phyloP scores from a whole-genome alignment of 345 rosid species.

The Euphorbia tirucalli region DNA sequence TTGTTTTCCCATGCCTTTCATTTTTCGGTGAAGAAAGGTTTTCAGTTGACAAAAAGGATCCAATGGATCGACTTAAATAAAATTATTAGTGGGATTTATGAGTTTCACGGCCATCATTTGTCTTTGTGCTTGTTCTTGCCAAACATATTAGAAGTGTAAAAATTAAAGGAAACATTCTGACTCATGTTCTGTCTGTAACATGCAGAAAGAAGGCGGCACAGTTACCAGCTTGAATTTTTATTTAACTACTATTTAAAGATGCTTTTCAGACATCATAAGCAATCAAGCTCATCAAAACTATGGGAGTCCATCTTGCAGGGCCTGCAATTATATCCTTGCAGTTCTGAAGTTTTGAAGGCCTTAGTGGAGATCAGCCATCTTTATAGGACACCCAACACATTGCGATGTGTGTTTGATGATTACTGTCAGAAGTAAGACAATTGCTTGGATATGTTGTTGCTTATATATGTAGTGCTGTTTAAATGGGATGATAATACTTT shows the following conservation, averaged over 20 bases:
- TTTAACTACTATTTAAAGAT: conserved; percentile 55
- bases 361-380: conserved; percentile 65
- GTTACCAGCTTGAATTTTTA: conserved; percentile 66
- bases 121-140: neutral
- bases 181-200: conserved; percentile 8
- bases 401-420: conserved; percentile 70
- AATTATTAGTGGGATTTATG: too few relatives aligned
- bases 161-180: neutral
- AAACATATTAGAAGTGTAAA: neutral
- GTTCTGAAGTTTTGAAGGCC: conserved; percentile 54
- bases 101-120: neutral
- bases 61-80: too few relatives aligned
- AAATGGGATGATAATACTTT: neutral
- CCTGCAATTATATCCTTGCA: conserved; percentile 74
- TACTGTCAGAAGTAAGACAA: conserved; percentile 55
- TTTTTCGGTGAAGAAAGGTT: neutral
- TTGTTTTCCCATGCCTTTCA: neutral
- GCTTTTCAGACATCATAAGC: conserved; percentile 67
- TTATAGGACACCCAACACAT: conserved; percentile 71
- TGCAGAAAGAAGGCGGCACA: conserved; percentile 73
- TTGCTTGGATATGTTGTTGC: too few relatives aligned
- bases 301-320: conserved; percentile 77
- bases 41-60: neutral
- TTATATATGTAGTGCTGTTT: neutral
- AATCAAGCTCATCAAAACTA: conserved; percentile 49